Percentiles rank a stretch among this genome's conserved stretches.
Evolutionary conservation across 345 rosid species (phyloP).

Genomic region (Hypericum androsaemum): DNA sequence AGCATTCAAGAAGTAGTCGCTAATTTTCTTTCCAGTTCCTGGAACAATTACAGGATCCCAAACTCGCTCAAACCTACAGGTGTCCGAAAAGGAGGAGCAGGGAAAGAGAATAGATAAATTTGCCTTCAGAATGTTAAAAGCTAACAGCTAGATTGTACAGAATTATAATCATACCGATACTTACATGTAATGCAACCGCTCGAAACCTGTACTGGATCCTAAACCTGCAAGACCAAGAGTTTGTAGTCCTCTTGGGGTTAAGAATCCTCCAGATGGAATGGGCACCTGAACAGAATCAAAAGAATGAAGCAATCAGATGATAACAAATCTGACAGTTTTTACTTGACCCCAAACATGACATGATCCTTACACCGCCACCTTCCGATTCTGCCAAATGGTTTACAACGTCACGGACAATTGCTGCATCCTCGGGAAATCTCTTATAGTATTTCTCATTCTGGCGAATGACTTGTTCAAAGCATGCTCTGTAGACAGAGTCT

Average conservation of each 20-base stretch:
- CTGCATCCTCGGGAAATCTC: conserved; percentile 77
- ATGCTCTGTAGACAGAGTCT: conserved; percentile 50
- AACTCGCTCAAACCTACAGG: conserved; percentile 67
- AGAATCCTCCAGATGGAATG: conserved; percentile 85
- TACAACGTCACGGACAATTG: conserved; percentile 56
- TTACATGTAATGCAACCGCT: conserved; percentile 86
- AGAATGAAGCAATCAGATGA: no score
- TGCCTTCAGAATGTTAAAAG: conserved; percentile 1
- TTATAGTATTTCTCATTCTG: conserved; percentile 86
- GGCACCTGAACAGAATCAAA: conserved; percentile 32
- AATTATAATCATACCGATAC: conserved; percentile 8
- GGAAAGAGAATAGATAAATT: background rate
- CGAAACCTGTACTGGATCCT: conserved; percentile 84
- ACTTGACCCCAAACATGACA: background rate
- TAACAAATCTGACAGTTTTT: no score
- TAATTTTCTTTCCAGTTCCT: conserved; percentile 53
- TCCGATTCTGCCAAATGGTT: conserved; percentile 60
- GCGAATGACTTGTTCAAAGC: conserved; percentile 40
- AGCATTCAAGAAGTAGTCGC: conserved; percentile 63
- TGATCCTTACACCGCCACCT: conserved; percentile 66
- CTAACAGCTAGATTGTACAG: background rate
- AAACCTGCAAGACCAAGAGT: conserved; percentile 72
- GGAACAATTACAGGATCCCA: conserved; percentile 88
- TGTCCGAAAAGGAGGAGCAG: background rate
- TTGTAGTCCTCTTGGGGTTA: conserved; percentile 75